A percentile compares a stretch with the other conserved stretches of the same genome.
These are phyloP conservation scores for Trichoderma harzianum DNA, from an alignment of 2,329 filamentous ascomycete species.

Conservation along the genomic window DNA sequence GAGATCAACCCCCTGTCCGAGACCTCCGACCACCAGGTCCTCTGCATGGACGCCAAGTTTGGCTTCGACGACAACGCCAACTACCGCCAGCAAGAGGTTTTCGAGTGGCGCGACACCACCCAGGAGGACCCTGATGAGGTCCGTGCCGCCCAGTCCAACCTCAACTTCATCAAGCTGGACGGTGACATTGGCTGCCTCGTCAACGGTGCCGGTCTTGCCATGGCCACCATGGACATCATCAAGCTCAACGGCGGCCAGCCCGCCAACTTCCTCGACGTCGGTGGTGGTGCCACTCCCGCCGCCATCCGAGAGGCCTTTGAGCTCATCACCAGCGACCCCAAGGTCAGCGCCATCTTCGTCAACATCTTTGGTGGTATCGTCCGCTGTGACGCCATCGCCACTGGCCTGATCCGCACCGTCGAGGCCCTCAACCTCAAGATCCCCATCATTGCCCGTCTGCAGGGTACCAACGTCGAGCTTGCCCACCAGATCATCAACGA, in stretches of 20 bases:
- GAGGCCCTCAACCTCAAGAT: conserved; percentile 93
- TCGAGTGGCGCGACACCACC: conserved; percentile 86
- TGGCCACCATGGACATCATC: conserved; percentile 99
- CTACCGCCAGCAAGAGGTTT: conserved; percentile 96
- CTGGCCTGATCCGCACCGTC: conserved; percentile 92
- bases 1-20: conserved; percentile 99
- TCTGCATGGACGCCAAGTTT: conserved; percentile 99
- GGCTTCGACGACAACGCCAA: conserved; percentile 98
- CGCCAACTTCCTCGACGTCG: conserved; percentile 98
- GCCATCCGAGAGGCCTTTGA: conserved; percentile 98
- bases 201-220: conserved; percentile 97
- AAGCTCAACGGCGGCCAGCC: conserved; percentile 96
- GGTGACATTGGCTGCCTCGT: conserved; percentile 99
- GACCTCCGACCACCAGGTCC: conserved; percentile 95
- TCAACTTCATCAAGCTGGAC: conserved; percentile 99
- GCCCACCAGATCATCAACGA: conserved; percentile 94
- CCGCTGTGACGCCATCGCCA: conserved; percentile 93
- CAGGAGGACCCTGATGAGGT: conserved; percentile 98
- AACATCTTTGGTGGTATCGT: conserved; percentile 99
- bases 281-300: conserved; percentile 92
- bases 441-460: conserved; percentile 93
- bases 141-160: conserved; percentile 85
- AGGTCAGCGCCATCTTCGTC: conserved; percentile 98
- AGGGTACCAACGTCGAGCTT: conserved; percentile 97
- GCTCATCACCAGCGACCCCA: conserved; percentile 96